Percentiles rank a stretch among this genome's conserved stretches.
Evolutionary conservation across 2,329 filamentous ascomycete genomes (phyloP).

Genomic region (Colletotrichum eremochloae): DNA sequence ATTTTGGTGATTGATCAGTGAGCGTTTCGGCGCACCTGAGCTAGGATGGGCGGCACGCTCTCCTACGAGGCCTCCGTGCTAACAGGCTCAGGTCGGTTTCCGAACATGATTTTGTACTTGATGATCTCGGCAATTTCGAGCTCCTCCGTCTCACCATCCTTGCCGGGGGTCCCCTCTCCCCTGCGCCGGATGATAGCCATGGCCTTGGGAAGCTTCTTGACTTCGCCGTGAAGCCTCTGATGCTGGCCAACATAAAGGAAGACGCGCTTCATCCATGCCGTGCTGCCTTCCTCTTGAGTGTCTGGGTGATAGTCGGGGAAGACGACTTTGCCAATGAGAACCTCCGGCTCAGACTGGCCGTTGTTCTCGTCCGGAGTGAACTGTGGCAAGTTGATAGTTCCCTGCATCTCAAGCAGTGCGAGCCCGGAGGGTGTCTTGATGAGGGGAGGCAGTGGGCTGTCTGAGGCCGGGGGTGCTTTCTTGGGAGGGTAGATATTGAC

Average conservation of each 20-base stretch:
- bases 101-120: slow-evolving; percentile 88
- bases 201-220: slow-evolving; percentile 85
- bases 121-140: slow-evolving; percentile 91
- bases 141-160: slow-evolving; percentile 62
- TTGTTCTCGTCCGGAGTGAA: slow-evolving; percentile 51
- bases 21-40: not conserved
- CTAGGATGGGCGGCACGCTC: slow-evolving; percentile 1
- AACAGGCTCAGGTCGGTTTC: slow-evolving; percentile 87
- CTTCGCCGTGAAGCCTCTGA: slow-evolving; percentile 89
- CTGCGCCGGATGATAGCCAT: slow-evolving; percentile 81
- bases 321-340: slow-evolving; percentile 77
- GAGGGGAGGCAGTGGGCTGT: slow-evolving; percentile 78
- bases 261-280: slow-evolving; percentile 89
- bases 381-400: slow-evolving; percentile 82
- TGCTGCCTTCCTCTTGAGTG: slow-evolving; percentile 62
- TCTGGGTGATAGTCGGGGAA: slow-evolving; percentile 81
- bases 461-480: slow-evolving; percentile 41
- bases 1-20: not conserved
- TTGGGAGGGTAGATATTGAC: slow-evolving; percentile 58
- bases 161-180: slow-evolving; percentile 46
- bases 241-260: slow-evolving; percentile 91
- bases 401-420: slow-evolving; percentile 92
- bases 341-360: slow-evolving; percentile 46
- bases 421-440: slow-evolving; percentile 91
- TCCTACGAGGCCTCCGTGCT: slow-evolving; percentile 57